phyloP scores from a whole-genome alignment of 352 stramenopile species.

The Phytopythium ostracodes region DNA sequence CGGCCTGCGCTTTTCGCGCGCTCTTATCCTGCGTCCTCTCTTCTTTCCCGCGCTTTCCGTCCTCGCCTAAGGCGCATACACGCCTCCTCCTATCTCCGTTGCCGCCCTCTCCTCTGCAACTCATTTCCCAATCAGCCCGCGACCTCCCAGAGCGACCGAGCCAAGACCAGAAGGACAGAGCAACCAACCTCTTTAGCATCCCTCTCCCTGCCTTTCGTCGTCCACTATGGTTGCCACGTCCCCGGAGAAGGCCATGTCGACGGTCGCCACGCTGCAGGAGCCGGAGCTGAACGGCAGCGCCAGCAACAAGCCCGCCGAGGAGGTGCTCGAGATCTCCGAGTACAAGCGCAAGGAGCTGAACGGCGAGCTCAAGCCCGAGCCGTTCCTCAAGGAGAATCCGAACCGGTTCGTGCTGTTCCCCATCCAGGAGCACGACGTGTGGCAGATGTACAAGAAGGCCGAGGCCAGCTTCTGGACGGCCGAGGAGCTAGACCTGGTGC shows the following conservation, averaged over 20 bases:
- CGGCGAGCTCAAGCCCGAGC: conserved; percentile 86
- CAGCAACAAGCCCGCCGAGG: conserved; percentile 8
- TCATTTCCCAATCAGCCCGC: conserved; percentile 33
- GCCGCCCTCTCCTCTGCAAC: background rate
- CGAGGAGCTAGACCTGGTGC: conserved; percentile 97
- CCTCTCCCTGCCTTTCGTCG: background rate
- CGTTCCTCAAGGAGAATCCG: conserved; percentile 94
- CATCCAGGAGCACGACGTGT: conserved; percentile 97
- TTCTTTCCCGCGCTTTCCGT: conserved; percentile 10
- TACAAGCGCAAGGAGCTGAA: conserved; percentile 88
- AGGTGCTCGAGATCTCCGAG: conserved; percentile 52
- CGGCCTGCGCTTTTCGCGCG: background rate
- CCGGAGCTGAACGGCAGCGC: conserved; percentile 12
- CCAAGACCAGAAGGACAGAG: background rate
- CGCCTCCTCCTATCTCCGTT: background rate
- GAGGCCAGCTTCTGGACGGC: conserved; percentile 99
- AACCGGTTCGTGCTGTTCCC: conserved; percentile 98
- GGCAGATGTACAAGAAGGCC: conserved; percentile 99
- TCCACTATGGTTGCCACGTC: conserved; percentile 34
- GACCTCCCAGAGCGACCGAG: conserved; percentile 5
- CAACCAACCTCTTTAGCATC: conserved; percentile 8
- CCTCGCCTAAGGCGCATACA: too few species aligned
- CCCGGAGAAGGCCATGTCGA: conserved; percentile 14
- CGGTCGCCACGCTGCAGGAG: conserved; percentile 26
- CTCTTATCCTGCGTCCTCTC: background rate